These are phyloP conservation scores for Megacollybia marginata DNA, from an alignment of 768 basidiomycete genomes.

Conservation along the genomic window DNA sequence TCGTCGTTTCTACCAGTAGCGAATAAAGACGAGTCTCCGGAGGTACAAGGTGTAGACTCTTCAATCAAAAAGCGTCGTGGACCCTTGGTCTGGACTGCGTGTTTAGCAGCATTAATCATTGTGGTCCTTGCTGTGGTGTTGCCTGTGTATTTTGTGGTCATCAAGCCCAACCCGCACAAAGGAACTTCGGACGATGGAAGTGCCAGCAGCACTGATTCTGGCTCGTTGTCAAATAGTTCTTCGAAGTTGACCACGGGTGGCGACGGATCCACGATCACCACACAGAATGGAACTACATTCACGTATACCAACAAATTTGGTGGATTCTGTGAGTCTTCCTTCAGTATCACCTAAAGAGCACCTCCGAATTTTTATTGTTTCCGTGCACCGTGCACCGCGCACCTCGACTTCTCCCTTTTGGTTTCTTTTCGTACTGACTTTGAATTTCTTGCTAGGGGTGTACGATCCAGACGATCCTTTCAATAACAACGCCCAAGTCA, in stretches of 20 bases:
- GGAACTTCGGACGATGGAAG: slow-evolving; percentile 3
- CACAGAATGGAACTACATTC: slow-evolving; percentile 64
- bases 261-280: slow-evolving; percentile 59
- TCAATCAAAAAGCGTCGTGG: slow-evolving; percentile 10
- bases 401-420: slow-evolving; percentile 1
- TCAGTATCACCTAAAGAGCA: too few species aligned
- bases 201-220: background rate
- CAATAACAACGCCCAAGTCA: slow-evolving; percentile 65
- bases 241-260: slow-evolving; percentile 42
- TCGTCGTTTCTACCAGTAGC: slow-evolving; percentile 15
- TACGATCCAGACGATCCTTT: slow-evolving; percentile 66
- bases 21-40: slow-evolving; percentile 10
- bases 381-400: too few species aligned
- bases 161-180: slow-evolving; percentile 31
- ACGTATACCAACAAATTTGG: slow-evolving; percentile 74
- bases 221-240: slow-evolving; percentile 2
- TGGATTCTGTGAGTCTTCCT: slow-evolving; percentile 51
- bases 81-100: slow-evolving; percentile 20
- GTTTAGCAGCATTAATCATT: slow-evolving; percentile 19
- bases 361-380: too few species aligned
- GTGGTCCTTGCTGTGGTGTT: slow-evolving; percentile 43
- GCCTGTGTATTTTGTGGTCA: slow-evolving; percentile 50
- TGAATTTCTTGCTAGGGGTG: slow-evolving; percentile 36
- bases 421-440: slow-evolving; percentile 3
- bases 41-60: background rate